Base-by-base conservation (phyloP, 352 stramenopile species). In the Plasmopara viticola region DNA sequence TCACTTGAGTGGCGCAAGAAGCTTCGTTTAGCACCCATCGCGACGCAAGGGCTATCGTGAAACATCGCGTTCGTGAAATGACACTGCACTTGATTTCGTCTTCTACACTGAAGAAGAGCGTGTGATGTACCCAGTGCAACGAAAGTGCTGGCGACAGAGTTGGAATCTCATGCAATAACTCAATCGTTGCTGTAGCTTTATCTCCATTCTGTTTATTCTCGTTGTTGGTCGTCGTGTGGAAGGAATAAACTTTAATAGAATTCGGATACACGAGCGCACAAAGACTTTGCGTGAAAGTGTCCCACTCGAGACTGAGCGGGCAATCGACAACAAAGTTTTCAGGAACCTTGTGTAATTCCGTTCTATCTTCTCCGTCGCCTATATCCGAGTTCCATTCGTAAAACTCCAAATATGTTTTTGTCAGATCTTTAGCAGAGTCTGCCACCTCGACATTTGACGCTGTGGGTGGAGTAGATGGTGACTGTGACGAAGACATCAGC, bases 21-120 rank as follows among this genome's bases (percentile, higher is more conserved):
- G 60, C 56, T 58, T 68, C 60, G 28, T 64, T 65, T 17, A 68
- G 28, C 6, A 68, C 60, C 60, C 60, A 64, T 2, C 56, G 51
- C 9, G 72, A 81, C 6, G 74, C 80, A n/a, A 91, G 35, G n/a
- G 74, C 72, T 25, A 91, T 64, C 2, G 59, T 69, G 34, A 88
- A 89, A 37, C 64, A 77, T 10, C 75, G 66, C 14, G 70, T 69
- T 49, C 64, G 76, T 25, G 70, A 87, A 20, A 90, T 57, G 2
- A 91, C 48, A 31, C 65, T 87, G 52, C 77, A 86, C 43, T 72
- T 81, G n/a, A 91, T 54, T 29, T 79, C 68, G 10, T 83, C 68
- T 12, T 79, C 64, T 2, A 70, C 79, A 1, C 66, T 56, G 43
- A 78, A 74, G 55, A 91, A 87, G 6, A 91, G 68, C 43, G 78